These are phyloP conservation scores for Rhizopus microsporus DNA, from an alignment of 371 early-diverging fungal species.

Conservation along the genomic window DNA sequence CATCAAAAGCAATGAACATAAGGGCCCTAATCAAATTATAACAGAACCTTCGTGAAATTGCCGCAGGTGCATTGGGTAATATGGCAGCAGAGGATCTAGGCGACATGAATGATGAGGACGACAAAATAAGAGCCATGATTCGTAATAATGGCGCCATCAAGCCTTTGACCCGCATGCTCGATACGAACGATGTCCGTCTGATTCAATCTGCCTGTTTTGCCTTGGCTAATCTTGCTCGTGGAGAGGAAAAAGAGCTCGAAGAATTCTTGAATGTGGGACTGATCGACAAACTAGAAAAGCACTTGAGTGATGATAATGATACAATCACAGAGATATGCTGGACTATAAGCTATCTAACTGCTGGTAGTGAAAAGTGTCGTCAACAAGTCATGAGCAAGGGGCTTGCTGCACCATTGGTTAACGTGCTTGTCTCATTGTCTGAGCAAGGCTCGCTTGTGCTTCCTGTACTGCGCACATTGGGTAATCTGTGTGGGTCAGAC, in stretches of 20 bases:
- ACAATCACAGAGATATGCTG: constrained; percentile 72
- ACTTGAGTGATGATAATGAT: constrained; percentile 25
- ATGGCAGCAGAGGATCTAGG: constrained; percentile 78
- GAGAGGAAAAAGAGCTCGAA: constrained; percentile 47
- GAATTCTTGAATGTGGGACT: constrained; percentile 16
- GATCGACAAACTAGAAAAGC: constrained; percentile 17
- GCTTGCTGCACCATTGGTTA: constrained; percentile 41
- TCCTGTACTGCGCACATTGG: constrained; percentile 68
- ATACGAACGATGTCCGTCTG: constrained; percentile 37
- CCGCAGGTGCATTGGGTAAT: constrained; percentile 63
- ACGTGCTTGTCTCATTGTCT: constrained; percentile 14
- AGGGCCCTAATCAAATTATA: not conserved
- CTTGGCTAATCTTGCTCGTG: constrained; percentile 73
- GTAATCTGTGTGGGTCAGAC: constrained; percentile 61
- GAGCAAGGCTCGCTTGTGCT: constrained; percentile 49
- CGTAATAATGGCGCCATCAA: constrained; percentile 61
- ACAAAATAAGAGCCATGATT: constrained; percentile 57
- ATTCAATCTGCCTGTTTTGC: constrained; percentile 80
- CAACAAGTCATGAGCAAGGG: constrained; percentile 50
- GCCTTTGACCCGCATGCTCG: constrained; percentile 59
- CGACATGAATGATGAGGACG: constrained; percentile 70
- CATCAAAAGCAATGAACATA: not conserved
- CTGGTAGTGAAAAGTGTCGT: constrained; percentile 56
- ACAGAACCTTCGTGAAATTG: constrained; percentile 38
- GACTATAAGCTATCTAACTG: constrained; percentile 71